Conservation (phyloP, 176 grass and related monocot species). For the Eleusine coracana region DNA sequence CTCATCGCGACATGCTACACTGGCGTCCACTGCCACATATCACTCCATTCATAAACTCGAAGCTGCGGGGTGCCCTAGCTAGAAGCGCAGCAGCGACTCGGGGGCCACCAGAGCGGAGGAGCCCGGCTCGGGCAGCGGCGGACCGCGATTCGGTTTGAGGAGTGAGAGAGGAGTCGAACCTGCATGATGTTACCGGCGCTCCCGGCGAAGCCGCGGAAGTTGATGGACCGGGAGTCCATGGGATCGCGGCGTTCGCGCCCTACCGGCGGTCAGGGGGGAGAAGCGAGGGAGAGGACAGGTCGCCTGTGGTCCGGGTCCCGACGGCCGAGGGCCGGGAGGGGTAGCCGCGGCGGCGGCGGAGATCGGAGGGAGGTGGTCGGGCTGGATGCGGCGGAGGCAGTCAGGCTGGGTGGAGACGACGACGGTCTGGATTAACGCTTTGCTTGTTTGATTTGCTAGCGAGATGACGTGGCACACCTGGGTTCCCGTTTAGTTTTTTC, state of each 20-base stretch:
- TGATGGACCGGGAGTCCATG: slow-evolving; percentile 78
- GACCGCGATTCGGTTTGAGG: not conserved
- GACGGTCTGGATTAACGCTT: slow-evolving; percentile 9
- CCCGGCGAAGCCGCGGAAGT: slow-evolving; percentile 82
- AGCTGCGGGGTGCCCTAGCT: not conserved
- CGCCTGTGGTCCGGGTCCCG: not conserved
- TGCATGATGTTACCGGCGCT: slow-evolving; percentile 93
- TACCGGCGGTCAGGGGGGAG: not conserved
- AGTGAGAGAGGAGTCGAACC: slow-evolving; percentile 14
- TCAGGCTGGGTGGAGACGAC: not conserved
- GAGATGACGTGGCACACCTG: slow-evolving; percentile 12
- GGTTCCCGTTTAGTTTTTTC: no score
- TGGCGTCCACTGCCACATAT: not conserved
- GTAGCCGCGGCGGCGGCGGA: slow-evolving; percentile 5
- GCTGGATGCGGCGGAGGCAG: slow-evolving; percentile 39
- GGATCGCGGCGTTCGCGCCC: slow-evolving; percentile 23
- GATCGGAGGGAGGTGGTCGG: slow-evolving; percentile 14
- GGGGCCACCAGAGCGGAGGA: not conserved
- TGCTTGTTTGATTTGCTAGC: slow-evolving; percentile 21
- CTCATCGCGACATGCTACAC: not conserved
- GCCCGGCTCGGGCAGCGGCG: not conserved
- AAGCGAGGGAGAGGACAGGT: not conserved
- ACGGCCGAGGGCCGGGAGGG: not conserved
- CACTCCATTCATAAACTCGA: not conserved
- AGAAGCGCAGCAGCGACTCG: not conserved